Evolutionary conservation across 768 basidiomycete genomes (phyloP), one percentile per base, ranked within the genome.

Genomic region (Mycena latifolia): DNA sequence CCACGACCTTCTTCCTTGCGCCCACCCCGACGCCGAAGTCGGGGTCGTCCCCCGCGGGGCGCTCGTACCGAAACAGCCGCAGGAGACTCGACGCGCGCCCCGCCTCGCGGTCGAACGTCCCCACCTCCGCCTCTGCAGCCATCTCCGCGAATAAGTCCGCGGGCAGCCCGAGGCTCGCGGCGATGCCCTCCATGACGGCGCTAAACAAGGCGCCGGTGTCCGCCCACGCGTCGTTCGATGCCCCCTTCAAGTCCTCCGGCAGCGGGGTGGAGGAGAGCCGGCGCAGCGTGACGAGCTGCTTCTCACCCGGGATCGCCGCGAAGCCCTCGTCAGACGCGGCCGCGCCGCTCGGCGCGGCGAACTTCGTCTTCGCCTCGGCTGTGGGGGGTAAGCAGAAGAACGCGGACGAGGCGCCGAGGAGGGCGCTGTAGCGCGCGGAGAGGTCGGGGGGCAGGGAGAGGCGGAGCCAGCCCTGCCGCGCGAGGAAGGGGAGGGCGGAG

Each of bases 291-390:
- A 70, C 66, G 31, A 70, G 65, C 53, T 66, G 65, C 43, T 70
- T 70, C 65, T 70, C 69, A 33, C 61, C 61, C 1, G 39, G 53
- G 20, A 70, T 66, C 7, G 66, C 69, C 1, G 61, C n/a, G 54
- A 63, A 70, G 17, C 69, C 69, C 57, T 70, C 69, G 54, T 70
- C 69, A 10, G 69, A 70, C 18, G 64, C 69, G 28, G 20, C 27
- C 7, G 50, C 59, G 5, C 69, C 69, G 8, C 45, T 31, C 14
- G 69, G 69, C 12, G 69, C 69, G 1, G 65, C 69, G 22, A 27
- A 63, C 14, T 25, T 17, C 11, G 31, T 24, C 61, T 69, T 69
- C 6, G 39, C 64, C 10, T n/a, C 29, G 1, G 64, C 55, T 45
- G 56, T 57, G 2, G 69, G 15, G 1, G 64, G 61, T 1, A 69